phyloP scores from a whole-genome alignment of 352 stramenopile genomes.

The Globisporangium recalcitrans region DNA sequence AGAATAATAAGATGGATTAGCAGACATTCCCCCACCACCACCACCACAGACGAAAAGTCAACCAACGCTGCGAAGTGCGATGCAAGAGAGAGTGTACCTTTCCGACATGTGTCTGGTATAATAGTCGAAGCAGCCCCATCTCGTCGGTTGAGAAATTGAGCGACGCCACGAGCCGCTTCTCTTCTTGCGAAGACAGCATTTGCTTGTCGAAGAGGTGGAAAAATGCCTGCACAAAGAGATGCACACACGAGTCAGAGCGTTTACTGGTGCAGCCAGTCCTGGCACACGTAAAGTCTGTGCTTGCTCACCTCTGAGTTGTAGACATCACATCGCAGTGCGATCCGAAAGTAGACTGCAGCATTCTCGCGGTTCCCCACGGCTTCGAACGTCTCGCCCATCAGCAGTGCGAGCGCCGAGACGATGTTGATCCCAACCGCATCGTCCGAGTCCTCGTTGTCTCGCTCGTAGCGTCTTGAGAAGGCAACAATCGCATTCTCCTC shows the following conservation, averaged over 20 bases:
- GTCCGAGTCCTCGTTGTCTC: conserved; percentile 14
- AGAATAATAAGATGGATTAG: not conserved
- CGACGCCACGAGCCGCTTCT: conserved; percentile 61
- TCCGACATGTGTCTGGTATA: conserved; percentile 67
- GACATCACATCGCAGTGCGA: conserved; percentile 78
- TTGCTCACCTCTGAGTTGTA: conserved; percentile 54
- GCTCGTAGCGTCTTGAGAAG: conserved; percentile 40
- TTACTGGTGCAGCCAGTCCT: not conserved
- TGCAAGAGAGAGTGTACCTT: conserved; percentile 29
- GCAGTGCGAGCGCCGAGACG: conserved; percentile 67
- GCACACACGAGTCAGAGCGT: not conserved
- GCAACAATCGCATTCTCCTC: conserved; percentile 49
- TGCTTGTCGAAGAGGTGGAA: conserved; percentile 85
- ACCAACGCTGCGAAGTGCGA: too few species aligned
- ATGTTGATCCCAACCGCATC: conserved; percentile 53
- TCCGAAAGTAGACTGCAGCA: conserved; percentile 65
- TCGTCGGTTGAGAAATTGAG: conserved; percentile 63
- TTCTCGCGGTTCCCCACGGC: conserved; percentile 80
- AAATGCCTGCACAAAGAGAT: conserved; percentile 40
- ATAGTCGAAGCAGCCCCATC: conserved; percentile 44
- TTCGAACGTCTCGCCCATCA: conserved; percentile 84
- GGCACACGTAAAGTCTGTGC: not conserved
- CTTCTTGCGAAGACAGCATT: conserved; percentile 66
- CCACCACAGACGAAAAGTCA: not conserved
- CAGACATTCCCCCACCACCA: too few species aligned